A percentile compares a stretch with the other conserved stretches of the same genome.
phyloP scores from a whole-genome alignment of 495 filamentous ascomycete genomes.

The Tuber microsphaerosporum region DNA sequence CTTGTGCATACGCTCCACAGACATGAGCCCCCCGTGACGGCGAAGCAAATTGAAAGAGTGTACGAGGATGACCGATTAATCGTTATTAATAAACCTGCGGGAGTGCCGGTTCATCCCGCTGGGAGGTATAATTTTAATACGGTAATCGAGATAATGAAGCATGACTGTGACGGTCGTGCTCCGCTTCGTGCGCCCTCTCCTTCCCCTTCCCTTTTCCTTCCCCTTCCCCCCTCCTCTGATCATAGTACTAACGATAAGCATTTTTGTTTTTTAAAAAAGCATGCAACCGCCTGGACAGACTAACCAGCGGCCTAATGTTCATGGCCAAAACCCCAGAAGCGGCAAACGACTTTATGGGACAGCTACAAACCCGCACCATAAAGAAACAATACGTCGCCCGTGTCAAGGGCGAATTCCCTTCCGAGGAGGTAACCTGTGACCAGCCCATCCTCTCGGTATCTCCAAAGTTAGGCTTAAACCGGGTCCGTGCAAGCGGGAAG shows the following conservation, averaged over 20 bases:
- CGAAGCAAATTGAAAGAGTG: constrained; percentile 68
- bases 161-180: constrained; percentile 64
- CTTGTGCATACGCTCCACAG: constrained; percentile 91
- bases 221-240: neutral
- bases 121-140: constrained; percentile 94
- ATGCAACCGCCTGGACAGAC: constrained; percentile 85
- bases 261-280: constrained; percentile 43
- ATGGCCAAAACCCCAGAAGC: constrained; percentile 75
- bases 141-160: constrained; percentile 83
- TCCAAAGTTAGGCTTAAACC: constrained; percentile 88
- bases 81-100: constrained; percentile 93
- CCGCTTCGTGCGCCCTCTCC: constrained; percentile 49
- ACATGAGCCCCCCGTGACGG: constrained; percentile 86
- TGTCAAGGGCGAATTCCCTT: constrained; percentile 81
- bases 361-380: constrained; percentile 68
- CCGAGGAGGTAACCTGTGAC: constrained; percentile 71
- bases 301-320: constrained; percentile 97
- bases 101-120: constrained; percentile 87
- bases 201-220: neutral
- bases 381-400: constrained; percentile 91
- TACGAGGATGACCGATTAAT: constrained; percentile 87
- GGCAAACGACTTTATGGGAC: constrained; percentile 63
- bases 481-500: constrained; percentile 87
- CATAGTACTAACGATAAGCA: neutral
- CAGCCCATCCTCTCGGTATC: constrained; percentile 90